Conservation (phyloP, 2,329 filamentous ascomycete species). For the Fusarium begoniae region DNA sequence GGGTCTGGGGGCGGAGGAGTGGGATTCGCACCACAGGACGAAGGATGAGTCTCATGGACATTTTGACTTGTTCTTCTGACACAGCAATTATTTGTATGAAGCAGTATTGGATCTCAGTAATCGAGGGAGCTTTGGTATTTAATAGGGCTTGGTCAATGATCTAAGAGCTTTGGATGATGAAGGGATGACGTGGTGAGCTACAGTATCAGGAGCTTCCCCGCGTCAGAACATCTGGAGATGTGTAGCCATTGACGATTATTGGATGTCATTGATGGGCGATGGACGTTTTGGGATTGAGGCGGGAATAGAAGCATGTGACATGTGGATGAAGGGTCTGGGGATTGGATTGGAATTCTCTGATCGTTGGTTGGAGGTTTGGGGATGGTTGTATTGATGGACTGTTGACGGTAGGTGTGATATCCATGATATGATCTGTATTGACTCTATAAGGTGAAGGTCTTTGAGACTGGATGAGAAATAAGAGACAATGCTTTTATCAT, state of each 20-base stretch:
- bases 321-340: background rate
- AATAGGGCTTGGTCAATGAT: constrained; percentile 13
- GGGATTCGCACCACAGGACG: constrained; percentile 34
- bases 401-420: background rate
- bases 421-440: background rate
- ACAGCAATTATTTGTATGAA: background rate
- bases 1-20: constrained; percentile 36
- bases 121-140: background rate
- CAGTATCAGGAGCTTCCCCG: constrained; percentile 8
- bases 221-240: background rate
- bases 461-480: no score
- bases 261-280: constrained; percentile 3
- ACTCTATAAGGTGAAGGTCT: background rate
- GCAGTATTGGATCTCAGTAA: background rate
- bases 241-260: constrained; percentile 14
- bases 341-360: constrained; percentile 4
- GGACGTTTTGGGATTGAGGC: constrained; percentile 9
- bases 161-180: constrained; percentile 28
- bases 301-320: background rate
- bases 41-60: constrained; percentile 25
- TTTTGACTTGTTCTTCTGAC: background rate
- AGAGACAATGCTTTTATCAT: accelerated
- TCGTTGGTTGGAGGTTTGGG: background rate
- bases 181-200: constrained; percentile 32
- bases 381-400: background rate